Base-by-base conservation (phyloP, 176 grass and related monocot genomes). In the Phyllostachys edulis region DNA sequence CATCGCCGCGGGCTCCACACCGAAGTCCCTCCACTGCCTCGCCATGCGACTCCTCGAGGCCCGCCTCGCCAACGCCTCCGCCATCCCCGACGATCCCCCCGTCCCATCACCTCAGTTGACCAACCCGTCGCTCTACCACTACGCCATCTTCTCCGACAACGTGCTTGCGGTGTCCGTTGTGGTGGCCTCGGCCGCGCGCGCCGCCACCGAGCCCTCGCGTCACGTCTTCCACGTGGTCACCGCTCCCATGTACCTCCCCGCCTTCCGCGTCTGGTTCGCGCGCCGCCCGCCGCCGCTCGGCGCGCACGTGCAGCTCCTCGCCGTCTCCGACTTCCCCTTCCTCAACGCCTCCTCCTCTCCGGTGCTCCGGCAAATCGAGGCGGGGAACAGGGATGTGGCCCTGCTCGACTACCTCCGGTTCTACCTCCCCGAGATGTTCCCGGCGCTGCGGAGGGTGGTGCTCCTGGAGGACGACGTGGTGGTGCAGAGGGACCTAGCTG, bases 141-240 rank as follows among this genome's bases (percentile, higher is more conserved):
- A 96, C 71, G 86, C 80, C 40, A 27, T 99, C 83, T 94, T 99
- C 80, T 99, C 96, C 29, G 90, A 99, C 88, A 99, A 96, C 59
- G 78, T 99, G 20, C 92, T 99, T 24, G 93, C 93, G 21, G 85
- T 92, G 42, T 96, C 91, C 62, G 93, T 96, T 34, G 93, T 99
- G 23, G 75, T 99, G 54, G 88, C 92, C 89, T 99, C 93, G 0
- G 93, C 89, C 0, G 90, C 91, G 9, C 86, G 86, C 38, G 89
- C 91, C 60, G 85, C 90, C 6, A 81, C 86, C 12, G 85, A 94
- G 20, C 91, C 96, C 15, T 94, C 84, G 55, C 89, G 77, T 60
- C 93, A 99, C 74, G 89, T 99, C 87, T 99, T 99, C 70, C 96
- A 99, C 60, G 88, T 99, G 17, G 87, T 99, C 81, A 99, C 96